Base-by-base conservation (phyloP, 2,329 filamentous ascomycete species). In the Trichothecium roseum region DNA sequence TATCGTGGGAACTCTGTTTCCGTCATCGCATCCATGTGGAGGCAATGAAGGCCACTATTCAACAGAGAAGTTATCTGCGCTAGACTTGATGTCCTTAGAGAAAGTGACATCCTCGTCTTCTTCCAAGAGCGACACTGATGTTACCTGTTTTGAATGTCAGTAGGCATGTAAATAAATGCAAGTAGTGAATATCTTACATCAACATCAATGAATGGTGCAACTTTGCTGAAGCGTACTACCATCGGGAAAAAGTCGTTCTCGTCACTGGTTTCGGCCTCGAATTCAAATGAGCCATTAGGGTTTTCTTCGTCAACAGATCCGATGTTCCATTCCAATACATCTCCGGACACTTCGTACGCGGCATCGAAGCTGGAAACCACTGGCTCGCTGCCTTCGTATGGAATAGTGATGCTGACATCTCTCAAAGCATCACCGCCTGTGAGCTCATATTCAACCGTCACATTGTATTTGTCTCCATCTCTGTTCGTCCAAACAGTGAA, bases 401-500 rank as follows among this genome's bases (percentile, higher is more conserved):
- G 91, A 45, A 98, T 94, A 3, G 79, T 74, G 35, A 98, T 84
- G 27, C 77, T 74, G 32, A 96, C 89, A 53, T 96, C 87, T 43
- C 78, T 81, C 40, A 98, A 67, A 10, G 74, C 61, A 45, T 89
- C 84, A 2, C 77, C 71, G 35, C 87, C 84, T 1, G 84, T 89
- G 40, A 94, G 74, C 59, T 98, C 91, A 56, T 96, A 98, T 60
- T 96, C 91, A 24, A 96, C 76, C 2, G 89, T 98, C 53, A 98
- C 77, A 45, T 84, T 93, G 59, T 81, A 93, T 50, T 81, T 87
- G 54, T 78, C 77, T 32, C 81, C 76, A 32, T 84, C 82, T 59
- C 88, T 87, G 62, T 94, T 95, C 41, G 94, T 85, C 91, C 91
- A 98, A 27, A 95, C 89, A 3, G 87, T 95, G 59, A 98, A 96